phyloP scores from a whole-genome alignment of 129 eudicot species.

The Apium graveolens region DNA sequence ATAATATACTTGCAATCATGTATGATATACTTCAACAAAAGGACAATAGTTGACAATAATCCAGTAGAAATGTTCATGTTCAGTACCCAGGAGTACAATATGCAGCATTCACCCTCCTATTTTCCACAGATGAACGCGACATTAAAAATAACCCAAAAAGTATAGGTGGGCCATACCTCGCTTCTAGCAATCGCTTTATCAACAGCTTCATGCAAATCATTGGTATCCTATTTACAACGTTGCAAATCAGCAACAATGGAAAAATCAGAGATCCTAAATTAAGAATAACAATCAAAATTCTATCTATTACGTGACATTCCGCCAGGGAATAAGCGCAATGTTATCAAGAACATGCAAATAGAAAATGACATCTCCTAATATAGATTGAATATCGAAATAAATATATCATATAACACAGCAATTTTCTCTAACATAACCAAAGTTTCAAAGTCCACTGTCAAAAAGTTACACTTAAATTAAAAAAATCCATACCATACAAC shows the following conservation, averaged over 20 bases:
- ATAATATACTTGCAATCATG: not conserved
- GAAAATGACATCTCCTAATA: not conserved
- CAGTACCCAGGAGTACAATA: not conserved
- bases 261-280: conserved; percentile 32
- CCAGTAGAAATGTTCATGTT: not conserved
- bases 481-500: not conserved
- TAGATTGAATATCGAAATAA: not conserved
- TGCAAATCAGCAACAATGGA: conserved; percentile 46
- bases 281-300: conserved; percentile 19
- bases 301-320: conserved; percentile 15
- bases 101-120: not conserved
- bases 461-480: not conserved
- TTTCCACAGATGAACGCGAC: not conserved
- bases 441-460: not conserved
- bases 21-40: not conserved
- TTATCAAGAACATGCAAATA: not conserved
- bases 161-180: conserved; percentile 36
- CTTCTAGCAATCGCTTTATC: conserved; percentile 66
- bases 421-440: not conserved
- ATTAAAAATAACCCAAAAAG: not conserved
- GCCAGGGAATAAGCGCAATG: not conserved
- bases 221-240: conserved; percentile 66
- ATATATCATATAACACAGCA: not conserved
- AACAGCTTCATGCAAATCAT: conserved; percentile 55
- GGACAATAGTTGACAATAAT: not conserved